These are phyloP conservation scores for Draba incana DNA, from an alignment of 345 rosid species.

Conservation along the genomic window DNA sequence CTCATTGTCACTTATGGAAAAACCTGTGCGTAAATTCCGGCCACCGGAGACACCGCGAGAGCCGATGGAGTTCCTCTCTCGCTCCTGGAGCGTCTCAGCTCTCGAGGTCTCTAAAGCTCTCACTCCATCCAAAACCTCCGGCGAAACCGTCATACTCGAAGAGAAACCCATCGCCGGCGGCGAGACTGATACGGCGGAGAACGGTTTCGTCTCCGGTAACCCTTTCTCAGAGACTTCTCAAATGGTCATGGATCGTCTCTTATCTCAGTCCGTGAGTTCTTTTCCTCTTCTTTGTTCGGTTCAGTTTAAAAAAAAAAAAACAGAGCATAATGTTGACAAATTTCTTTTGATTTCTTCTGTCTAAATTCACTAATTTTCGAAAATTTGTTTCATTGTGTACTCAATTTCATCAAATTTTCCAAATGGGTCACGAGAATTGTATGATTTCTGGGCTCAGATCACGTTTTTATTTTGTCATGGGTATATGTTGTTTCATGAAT, in stretches of 20 bases:
- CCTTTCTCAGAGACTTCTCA: conserved; percentile 86
- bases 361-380: conserved; percentile 10
- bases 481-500: neutral
- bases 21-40: conserved; percentile 54
- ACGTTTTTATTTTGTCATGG: neutral
- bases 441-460: conserved; percentile 12
- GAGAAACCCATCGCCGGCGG: conserved; percentile 41
- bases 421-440: neutral
- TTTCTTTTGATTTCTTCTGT: conserved; percentile 17
- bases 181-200: conserved; percentile 54
- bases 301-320: neutral
- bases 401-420: conserved; percentile 9
- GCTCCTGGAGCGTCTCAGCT: conserved; percentile 95
- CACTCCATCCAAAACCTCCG: conserved; percentile 43
- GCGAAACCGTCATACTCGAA: conserved; percentile 54
- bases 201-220: conserved; percentile 60
- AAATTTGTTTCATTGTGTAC: conserved; percentile 4
- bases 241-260: conserved; percentile 87
- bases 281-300: conserved; percentile 1
- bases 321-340: conserved; percentile 22
- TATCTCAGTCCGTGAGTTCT: conserved; percentile 91
- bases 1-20: conserved; percentile 49
- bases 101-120: conserved; percentile 73
- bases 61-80: conserved; percentile 95
- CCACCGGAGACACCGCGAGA: conserved; percentile 83